Base-by-base conservation (phyloP, 2,329 filamentous ascomycete genomes). In the Colletotrichum phormii region DNA sequence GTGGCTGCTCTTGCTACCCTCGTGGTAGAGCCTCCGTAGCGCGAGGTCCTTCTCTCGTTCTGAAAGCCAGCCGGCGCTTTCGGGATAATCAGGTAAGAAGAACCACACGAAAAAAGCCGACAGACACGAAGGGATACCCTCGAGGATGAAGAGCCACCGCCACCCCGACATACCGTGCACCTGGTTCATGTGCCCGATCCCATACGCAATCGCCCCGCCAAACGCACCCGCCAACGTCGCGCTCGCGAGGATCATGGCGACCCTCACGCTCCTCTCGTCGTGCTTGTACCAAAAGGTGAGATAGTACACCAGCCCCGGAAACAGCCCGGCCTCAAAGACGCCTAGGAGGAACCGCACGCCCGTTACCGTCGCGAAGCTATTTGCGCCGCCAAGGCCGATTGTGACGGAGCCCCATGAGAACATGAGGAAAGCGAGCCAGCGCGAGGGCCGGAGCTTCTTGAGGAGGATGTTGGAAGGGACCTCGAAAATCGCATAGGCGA, bases 1-100 rank as follows among this genome's bases (percentile, higher is more conserved):
- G 75, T 94, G 90, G 1, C 86, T 83, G 82, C 90, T 90, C 75
- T 87, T 85, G 75, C 85, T 85, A 46, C 86, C 86, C 73, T 88
- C 86, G 42, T 84, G 76, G 37, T 79, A 79, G n/a, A 89, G 76
- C 2, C 87, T 82, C 22, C 78, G 80, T 4, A 82, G 75, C 2
- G 86, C 86, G 18, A 95, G 84, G 91, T 84, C 80, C 73, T 84
- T 82, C 64, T 85, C 83, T 22, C 80, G 73, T 2, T 77, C 73
- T 0, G 80, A 81, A 55, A 85, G 80, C 82, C 82, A 85, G 9
- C 75, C 74, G 1, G 75, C 77, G 22, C 80, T 83, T 67, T 85
- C 84, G 4, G 85, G 85, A 65, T 84, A 86, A 72, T 87, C 85
- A 0, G 85, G 85, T 1, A 86, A 78, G 18, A 82, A 78, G 33